Evolutionary conservation across 768 basidiomycete genomes (phyloP).

Genomic region (Sutorius australiensis): DNA sequence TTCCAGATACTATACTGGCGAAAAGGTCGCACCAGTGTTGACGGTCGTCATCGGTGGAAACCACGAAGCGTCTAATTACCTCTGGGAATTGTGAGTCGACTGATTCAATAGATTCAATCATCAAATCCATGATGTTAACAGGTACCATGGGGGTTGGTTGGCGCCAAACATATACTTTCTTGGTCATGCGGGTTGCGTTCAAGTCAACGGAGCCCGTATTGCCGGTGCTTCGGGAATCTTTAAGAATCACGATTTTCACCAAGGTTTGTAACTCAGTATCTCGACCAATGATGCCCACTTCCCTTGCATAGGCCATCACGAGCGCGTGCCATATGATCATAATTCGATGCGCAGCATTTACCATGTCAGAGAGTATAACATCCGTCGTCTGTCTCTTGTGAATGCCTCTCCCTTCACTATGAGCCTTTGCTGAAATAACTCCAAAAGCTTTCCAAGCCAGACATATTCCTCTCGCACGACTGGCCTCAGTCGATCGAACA

Average conservation of each 20-base stretch:
- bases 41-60: conserved; percentile 97
- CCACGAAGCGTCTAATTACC: conserved; percentile 94
- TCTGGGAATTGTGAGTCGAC: conserved; percentile 84
- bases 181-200: conserved; percentile 84
- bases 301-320: conserved; percentile 60
- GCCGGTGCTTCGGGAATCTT: conserved; percentile 93
- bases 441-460: conserved; percentile 51
- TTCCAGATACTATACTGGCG: conserved; percentile 80
- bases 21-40: conserved; percentile 75
- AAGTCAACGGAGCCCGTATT: conserved; percentile 83
- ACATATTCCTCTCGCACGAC: conserved; percentile 92
- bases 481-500: conserved; percentile 89
- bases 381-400: conserved; percentile 74
- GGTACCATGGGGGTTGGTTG: conserved; percentile 96
- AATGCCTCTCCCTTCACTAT: conserved; percentile 12
- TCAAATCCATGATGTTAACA: conserved; percentile 28
- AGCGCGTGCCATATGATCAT: conserved; percentile 76
- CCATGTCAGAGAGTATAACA: conserved; percentile 83
- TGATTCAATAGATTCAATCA: background rate
- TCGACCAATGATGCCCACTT: conserved; percentile 4
- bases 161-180: conserved; percentile 97
- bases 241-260: conserved; percentile 68
- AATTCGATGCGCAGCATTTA: conserved; percentile 78
- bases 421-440: background rate
- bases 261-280: conserved; percentile 41